Evolutionary conservation across 345 rosid genomes (phyloP).

Genomic region (Pugionium dolabratum): DNA sequence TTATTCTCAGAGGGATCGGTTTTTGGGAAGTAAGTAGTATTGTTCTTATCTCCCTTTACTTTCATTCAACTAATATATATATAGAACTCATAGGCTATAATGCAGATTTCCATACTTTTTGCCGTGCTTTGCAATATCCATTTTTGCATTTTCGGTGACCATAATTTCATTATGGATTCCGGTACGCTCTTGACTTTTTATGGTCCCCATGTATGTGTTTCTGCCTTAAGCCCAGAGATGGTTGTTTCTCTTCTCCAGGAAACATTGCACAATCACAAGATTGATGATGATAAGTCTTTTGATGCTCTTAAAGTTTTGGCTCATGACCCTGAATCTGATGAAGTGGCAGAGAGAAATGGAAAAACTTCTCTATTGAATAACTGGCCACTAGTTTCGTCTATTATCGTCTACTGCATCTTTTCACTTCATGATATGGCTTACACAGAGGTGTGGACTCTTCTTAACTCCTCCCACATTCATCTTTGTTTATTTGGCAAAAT

Average conservation of each 20-base stretch:
- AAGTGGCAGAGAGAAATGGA: constrained; percentile 20
- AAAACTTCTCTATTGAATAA: constrained; percentile 46
- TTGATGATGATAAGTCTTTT: constrained; percentile 35
- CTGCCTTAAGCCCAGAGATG: constrained; percentile 15
- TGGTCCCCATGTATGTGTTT: background rate
- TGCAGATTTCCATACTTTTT: constrained; percentile 86
- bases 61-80: background rate
- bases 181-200: constrained; percentile 42
- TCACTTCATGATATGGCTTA: constrained; percentile 92
- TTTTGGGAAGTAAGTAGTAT: constrained; percentile 58
- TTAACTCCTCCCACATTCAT: too few relatives aligned
- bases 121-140: constrained; percentile 64
- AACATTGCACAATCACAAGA: constrained; percentile 65
- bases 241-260: constrained; percentile 47
- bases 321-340: constrained; percentile 33
- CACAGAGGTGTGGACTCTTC: constrained; percentile 53
- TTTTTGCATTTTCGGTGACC: constrained; percentile 61
- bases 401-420: constrained; percentile 56
- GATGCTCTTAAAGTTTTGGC: constrained; percentile 53
- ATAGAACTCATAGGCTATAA: constrained; percentile 13
- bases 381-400: constrained; percentile 74
- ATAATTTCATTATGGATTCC: constrained; percentile 68
- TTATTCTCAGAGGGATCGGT: constrained; percentile 65
- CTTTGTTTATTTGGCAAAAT: too few relatives aligned
- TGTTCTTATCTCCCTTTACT: constrained; percentile 4